Evolutionary conservation across 164 flowering plant species (phyloP).

Genomic region (Hamamelis virginiana): DNA sequence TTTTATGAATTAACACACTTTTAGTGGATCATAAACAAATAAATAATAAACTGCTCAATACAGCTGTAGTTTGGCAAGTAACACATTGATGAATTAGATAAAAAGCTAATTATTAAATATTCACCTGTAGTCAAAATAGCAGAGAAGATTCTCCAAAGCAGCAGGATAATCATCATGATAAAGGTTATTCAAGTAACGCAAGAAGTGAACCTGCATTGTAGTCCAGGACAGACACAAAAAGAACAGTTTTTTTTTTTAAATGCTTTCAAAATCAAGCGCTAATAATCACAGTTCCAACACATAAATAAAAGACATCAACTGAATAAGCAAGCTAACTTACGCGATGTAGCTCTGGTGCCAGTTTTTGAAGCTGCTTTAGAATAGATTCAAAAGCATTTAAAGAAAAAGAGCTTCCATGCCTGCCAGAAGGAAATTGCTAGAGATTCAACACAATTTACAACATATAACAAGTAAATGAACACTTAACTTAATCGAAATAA

Average conservation of each 20-base stretch:
- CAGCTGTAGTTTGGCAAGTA: neutral
- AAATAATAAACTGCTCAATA: too few species aligned
- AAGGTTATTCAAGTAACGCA: constrained; percentile 80
- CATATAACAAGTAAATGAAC: neutral
- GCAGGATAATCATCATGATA: constrained; percentile 79
- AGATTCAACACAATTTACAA: constrained; percentile 2
- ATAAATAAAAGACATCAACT: neutral
- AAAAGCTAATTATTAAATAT: neutral
- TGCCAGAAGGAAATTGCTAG: constrained; percentile 26
- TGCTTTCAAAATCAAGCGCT: neutral
- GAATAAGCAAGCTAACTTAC: constrained; percentile 40
- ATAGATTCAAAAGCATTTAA: constrained; percentile 63
- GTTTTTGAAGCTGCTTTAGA: constrained; percentile 64
- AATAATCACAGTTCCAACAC: neutral
- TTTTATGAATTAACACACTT: too few species aligned
- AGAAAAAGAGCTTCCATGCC: constrained; percentile 71
- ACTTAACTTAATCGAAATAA: neutral
- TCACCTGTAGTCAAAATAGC: constrained; percentile 96
- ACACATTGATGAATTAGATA: neutral
- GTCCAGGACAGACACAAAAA: neutral
- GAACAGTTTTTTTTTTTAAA: too few species aligned
- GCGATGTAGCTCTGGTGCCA: constrained; percentile 93
- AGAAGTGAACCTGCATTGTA: constrained; percentile 70
- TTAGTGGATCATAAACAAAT: too few species aligned
- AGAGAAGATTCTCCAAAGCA: constrained; percentile 80